Base-by-base conservation (phyloP, 192 early-diverging fungal species). In the Entomortierella beljakovae region DNA sequence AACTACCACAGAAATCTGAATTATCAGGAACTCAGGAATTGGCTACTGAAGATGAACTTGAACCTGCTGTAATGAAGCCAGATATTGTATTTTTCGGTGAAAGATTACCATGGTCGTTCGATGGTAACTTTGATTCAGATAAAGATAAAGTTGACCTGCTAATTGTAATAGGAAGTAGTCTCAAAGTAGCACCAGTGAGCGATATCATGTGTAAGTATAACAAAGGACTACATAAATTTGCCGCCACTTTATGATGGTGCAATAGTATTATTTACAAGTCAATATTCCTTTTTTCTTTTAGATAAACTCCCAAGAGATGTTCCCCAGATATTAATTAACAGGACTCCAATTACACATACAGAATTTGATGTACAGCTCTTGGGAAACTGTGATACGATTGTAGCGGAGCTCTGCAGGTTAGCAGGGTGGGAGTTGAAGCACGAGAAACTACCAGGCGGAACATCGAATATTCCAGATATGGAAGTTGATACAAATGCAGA, bases 71-170 rank as follows among this genome's bases (percentile, higher is more conserved):
- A 22, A 94, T 99, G 89, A 99, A 99, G 69, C 98, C 98, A 0
- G 96, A 96, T 62, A 99, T 99, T 62, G 91, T 94, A 20, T 99
- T 99, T 74, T 99, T 99, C 84, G 96, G 96, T 28, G 98, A 99
- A 67, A 91, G 93, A 76, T 85, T 98, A 18, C 93, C 96, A 0
- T 84, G 86, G 22, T 88, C 87, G 35, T 98, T 98, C 68, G 91
- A 98, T 66, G 80, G 88, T 18, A 70, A 76, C 6, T 87, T 97
- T 42, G 84, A 88, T 0, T 65, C 70, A 15, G 98, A 99, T 81
- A 80, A 86, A 16, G 85, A 90, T 22, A 81, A 92, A 32, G 91
- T 93, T 20, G 96, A 98, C 82, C 70, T 99, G 38, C 70, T 99
- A 15, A 88, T 99, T 32, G 97, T 99, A 11, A 98, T 99, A 83